These are phyloP conservation scores for Fusarium sarcochroum DNA, from an alignment of 2,329 filamentous ascomycete species.

Conservation along the genomic window DNA sequence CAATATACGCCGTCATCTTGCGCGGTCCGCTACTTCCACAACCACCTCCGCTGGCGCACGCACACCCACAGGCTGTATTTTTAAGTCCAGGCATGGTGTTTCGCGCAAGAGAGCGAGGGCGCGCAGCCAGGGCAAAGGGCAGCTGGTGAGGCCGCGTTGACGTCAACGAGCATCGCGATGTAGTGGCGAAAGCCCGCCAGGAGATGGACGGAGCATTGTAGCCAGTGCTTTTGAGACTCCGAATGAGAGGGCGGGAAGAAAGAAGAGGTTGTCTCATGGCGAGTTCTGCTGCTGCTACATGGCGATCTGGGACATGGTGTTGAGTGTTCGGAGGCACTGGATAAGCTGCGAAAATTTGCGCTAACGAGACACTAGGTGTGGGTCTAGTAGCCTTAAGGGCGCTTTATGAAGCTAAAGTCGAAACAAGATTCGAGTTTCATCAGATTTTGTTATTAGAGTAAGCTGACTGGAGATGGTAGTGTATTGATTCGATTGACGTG, in stretches of 20 bases:
- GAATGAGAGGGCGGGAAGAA: slow-evolving; percentile 18
- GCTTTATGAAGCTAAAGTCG: not conserved
- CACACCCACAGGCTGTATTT: slow-evolving; percentile 54
- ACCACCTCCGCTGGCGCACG: slow-evolving; percentile 50
- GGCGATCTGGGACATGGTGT: slow-evolving; percentile 18
- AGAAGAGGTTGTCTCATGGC: slow-evolving; percentile 42
- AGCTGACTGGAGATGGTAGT: slow-evolving; percentile 2
- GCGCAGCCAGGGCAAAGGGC: slow-evolving; percentile 22
- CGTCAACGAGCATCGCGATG: slow-evolving; percentile 27
- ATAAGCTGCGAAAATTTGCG: slow-evolving; percentile 46
- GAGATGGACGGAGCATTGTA: slow-evolving; percentile 21
- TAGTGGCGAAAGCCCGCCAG: slow-evolving; percentile 25
- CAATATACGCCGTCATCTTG: slow-evolving; percentile 78
- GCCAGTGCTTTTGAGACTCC: slow-evolving; percentile 15
- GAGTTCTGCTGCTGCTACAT: slow-evolving; percentile 35
- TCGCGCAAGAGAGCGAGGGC: slow-evolving; percentile 32
- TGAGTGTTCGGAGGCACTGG: slow-evolving; percentile 15
- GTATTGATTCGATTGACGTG: not conserved
- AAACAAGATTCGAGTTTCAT: not conserved
- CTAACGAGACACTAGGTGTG: slow-evolving; percentile 40
- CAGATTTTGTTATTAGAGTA: not conserved
- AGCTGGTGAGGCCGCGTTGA: slow-evolving; percentile 24
- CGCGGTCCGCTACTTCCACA: slow-evolving; percentile 49
- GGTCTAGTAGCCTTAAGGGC: slow-evolving; percentile 5
- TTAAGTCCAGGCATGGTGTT: slow-evolving; percentile 31